Percentiles rank a stretch among this genome's conserved stretches.
These are phyloP conservation scores for Brasilioporus rufonigricans DNA, from an alignment of 768 basidiomycete species.

Conservation along the genomic window DNA sequence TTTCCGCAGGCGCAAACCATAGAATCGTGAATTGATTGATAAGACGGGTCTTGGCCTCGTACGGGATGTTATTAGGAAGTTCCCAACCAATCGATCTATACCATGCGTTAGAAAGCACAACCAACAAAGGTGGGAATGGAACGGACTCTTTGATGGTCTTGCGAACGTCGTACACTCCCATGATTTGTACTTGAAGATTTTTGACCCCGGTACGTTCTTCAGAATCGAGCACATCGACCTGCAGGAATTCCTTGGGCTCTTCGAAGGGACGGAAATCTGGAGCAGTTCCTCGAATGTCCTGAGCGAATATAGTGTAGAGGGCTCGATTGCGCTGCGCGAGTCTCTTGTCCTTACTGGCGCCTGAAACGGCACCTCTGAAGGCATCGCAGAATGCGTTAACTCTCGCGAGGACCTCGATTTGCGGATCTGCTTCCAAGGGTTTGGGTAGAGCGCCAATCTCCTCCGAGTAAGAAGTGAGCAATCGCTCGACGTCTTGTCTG, in stretches of 20 bases:
- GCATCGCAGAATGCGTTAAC: slow-evolving; percentile 47
- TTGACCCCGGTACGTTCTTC: background rate
- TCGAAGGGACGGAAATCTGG: slow-evolving; percentile 42
- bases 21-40: slow-evolving; percentile 33
- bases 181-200: slow-evolving; percentile 6
- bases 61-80: slow-evolving; percentile 41
- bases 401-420: slow-evolving; percentile 44
- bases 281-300: slow-evolving; percentile 36
- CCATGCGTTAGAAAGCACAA: background rate
- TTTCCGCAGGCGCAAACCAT: slow-evolving; percentile 37
- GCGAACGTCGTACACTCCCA: slow-evolving; percentile 36
- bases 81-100: slow-evolving; percentile 43
- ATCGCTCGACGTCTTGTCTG: slow-evolving; percentile 34
- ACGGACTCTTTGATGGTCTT: slow-evolving; percentile 36
- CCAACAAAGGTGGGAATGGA: background rate
- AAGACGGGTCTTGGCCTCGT: slow-evolving; percentile 37
- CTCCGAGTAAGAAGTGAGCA: slow-evolving; percentile 34
- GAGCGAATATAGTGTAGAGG: slow-evolving; percentile 34
- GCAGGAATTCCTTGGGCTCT: background rate
- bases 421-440: slow-evolving; percentile 36
- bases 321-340: slow-evolving; percentile 38
- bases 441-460: slow-evolving; percentile 43
- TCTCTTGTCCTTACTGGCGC: slow-evolving; percentile 31
- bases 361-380: slow-evolving; percentile 33
- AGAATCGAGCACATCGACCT: slow-evolving; percentile 12